phyloP scores from a whole-genome alignment of 495 filamentous ascomycete genomes.

The Hypoxylon crocopeplum region DNA sequence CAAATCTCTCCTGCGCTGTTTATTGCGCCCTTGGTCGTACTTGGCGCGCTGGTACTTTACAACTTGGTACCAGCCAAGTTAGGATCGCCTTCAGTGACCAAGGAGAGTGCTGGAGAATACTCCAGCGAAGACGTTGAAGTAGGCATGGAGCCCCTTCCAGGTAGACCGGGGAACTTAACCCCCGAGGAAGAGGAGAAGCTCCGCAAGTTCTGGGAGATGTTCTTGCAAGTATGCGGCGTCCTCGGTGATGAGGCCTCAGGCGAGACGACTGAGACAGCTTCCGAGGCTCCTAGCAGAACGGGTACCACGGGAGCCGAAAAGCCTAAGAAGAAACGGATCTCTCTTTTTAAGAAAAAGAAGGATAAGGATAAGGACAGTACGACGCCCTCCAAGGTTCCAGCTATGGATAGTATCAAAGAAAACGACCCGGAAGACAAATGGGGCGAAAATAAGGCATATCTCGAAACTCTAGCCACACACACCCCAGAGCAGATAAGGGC shows the following conservation, averaged over 20 bases:
- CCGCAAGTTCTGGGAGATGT: constrained; percentile 81
- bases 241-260: constrained; percentile 41
- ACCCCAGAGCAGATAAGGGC: constrained; percentile 78
- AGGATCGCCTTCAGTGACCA: background rate
- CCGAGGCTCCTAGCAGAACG: constrained; percentile 34
- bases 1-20: constrained; percentile 29
- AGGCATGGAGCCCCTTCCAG: constrained; percentile 62
- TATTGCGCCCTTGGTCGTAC: constrained; percentile 20
- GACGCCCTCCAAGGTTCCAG: constrained; percentile 32
- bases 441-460: constrained; percentile 85
- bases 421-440: constrained; percentile 86
- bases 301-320: constrained; percentile 58
- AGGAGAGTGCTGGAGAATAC: background rate
- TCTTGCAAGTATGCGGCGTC: constrained; percentile 83
- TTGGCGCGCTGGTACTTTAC: constrained; percentile 20
- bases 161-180: constrained; percentile 87
- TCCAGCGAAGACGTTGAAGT: constrained; percentile 9
- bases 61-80: background rate
- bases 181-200: constrained; percentile 87
- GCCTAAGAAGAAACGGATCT: constrained; percentile 72
- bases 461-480: constrained; percentile 75
- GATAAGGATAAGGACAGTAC: constrained; percentile 61
- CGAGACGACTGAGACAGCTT: constrained; percentile 31
- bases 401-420: constrained; percentile 46
- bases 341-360: constrained; percentile 67